Conservation (phyloP, 2,329 filamentous ascomycete genomes). For the Cordyceps cateniannulata region DNA sequence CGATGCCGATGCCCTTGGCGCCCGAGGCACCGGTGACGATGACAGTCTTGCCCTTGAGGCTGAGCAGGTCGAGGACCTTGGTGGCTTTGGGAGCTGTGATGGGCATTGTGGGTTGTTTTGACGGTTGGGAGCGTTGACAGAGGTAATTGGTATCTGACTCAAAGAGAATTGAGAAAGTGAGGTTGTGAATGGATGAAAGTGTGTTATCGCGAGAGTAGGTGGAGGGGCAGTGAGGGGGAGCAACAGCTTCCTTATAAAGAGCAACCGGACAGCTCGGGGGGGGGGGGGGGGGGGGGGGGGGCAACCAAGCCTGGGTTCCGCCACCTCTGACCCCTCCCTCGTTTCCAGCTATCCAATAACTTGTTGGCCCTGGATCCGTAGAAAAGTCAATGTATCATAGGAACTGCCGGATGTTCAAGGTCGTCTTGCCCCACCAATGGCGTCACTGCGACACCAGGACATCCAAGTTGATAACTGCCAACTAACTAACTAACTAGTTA, state of each 20-base stretch:
- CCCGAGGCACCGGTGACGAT: constrained; percentile 65
- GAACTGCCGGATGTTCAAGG: not conserved
- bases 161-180: not conserved
- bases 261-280: not conserved
- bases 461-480: no score
- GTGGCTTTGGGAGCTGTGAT: constrained; percentile 49
- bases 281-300: no score
- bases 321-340: no score
- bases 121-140: not conserved
- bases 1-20: constrained; percentile 63
- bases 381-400: constrained; percentile 11
- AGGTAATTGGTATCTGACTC: not conserved
- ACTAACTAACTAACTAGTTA: not conserved
- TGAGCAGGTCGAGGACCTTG: constrained; percentile 60
- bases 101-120: constrained; percentile 38
- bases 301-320: no score
- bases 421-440: constrained; percentile 12
- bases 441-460: constrained; percentile 3
- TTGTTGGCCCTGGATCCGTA: not conserved
- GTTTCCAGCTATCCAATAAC: not conserved
- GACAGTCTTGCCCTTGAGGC: constrained; percentile 65
- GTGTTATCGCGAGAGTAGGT: no score
- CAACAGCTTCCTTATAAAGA: not conserved
- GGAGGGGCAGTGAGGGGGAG: not conserved
- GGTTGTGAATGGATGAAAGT: not conserved